Percentiles rank a stretch among this genome's conserved stretches.
phyloP scores from a whole-genome alignment of 1,284 basidiomycete genomes.

The Sanghuangporus baumii region DNA sequence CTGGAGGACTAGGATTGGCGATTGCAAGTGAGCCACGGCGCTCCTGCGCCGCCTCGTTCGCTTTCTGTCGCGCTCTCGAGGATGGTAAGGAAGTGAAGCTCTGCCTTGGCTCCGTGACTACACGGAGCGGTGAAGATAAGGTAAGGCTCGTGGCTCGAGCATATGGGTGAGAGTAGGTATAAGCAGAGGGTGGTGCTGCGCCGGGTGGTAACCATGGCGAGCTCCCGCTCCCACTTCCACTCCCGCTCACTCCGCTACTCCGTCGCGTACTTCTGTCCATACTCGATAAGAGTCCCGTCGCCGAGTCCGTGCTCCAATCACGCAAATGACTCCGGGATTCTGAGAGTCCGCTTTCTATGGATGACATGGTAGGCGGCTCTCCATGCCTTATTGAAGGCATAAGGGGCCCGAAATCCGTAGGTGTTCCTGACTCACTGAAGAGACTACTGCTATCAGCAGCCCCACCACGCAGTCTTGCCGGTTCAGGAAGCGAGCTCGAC shows the following conservation, averaged over 20 bases:
- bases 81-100: background rate
- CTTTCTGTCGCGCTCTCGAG: background rate
- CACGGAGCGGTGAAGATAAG: conserved; percentile 1
- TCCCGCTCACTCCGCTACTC: background rate
- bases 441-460: conserved; percentile 3
- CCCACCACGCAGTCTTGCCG: conserved; percentile 8
- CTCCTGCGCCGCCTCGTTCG: background rate
- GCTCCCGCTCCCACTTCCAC: background rate
- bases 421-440: background rate
- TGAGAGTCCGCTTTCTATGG: background rate
- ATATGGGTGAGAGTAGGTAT: background rate
- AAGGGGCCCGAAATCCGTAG: background rate
- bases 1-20: background rate
- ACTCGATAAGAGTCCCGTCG: background rate
- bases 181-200: background rate
- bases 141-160: background rate
- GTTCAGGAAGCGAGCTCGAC: conserved; percentile 1
- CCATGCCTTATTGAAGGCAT: background rate
- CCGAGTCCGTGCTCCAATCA: conserved; percentile 10
- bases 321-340: conserved; percentile 3
- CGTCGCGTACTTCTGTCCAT: background rate
- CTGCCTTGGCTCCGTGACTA: conserved; percentile 4
- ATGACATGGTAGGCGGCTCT: conserved; percentile 7
- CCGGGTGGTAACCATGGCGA: conserved; percentile 8
- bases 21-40: background rate